Evolutionary conservation across 805 yeast genomes (phyloP), one percentile per base, ranked within the genome.

Genomic region (Candida chauliodis): DNA sequence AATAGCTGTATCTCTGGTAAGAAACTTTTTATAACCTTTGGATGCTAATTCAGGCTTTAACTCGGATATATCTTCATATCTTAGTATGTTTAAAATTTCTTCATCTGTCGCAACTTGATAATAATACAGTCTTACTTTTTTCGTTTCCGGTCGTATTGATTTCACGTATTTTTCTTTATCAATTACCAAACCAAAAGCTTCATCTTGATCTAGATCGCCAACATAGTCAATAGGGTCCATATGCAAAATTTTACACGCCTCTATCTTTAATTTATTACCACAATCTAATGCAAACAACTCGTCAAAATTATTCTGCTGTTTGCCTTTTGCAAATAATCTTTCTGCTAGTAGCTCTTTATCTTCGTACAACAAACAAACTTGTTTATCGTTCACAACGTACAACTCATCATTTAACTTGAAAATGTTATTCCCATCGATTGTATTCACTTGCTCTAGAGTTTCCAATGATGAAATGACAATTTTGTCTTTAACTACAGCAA

Each of bases 381-480:
- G 14, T 6, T 24, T 24, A 4, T 30, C 23, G 19, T 23, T 19
- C 11, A 30, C 9, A 11, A 17, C 23, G 14, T 23, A 30, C 11
- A 36, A 14, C 9, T 33, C 34, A 18, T 36, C 36, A 6, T 25
- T 38, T 9, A 27, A 30, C 4, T 30, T 30, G 2, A 36, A 9
- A 21, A 36, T 8, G 8, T 25, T 21, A 5, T 20, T 25, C 16
- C 17, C 21, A 18, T 38, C 42, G 10, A 36, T 11, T 28, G 34
- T 16, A 36, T 41, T 17, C 13, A 30, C 37, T 4, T 46, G 41
- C 4, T 53, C 55, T 22, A 66, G 49, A 8, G 52, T 44, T 8
- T 37, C 49, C 38, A 67, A 48, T 0, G 65, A 56, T 20, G 57
- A 52, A 17, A 55, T 41, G 0, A 54, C 43, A 33, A 59, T 40